These are phyloP conservation scores for Magnaporthiopsis incrustans DNA, from an alignment of 2,329 filamentous ascomycete species.

Conservation along the genomic window DNA sequence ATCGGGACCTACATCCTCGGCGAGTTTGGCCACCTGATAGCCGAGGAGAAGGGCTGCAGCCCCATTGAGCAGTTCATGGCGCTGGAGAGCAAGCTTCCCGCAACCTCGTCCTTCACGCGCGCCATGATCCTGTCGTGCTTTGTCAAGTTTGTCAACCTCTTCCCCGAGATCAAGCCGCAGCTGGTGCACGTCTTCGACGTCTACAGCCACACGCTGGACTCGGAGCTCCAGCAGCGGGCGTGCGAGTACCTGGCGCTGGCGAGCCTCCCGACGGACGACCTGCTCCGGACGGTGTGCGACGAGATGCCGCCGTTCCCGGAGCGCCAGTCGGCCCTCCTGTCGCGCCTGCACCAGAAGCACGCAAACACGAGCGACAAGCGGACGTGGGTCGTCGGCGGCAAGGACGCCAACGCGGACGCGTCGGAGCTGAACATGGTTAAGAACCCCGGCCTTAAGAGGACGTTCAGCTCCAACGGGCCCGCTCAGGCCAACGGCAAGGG, in stretches of 20 bases:
- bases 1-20: conserved; percentile 94
- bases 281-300: conserved; percentile 88
- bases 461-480: conserved; percentile 58
- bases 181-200: conserved; percentile 82
- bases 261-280: conserved; percentile 78
- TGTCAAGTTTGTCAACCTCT: conserved; percentile 95
- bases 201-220: conserved; percentile 91
- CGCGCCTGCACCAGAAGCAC: conserved; percentile 89
- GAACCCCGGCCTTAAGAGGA: conserved; percentile 74
- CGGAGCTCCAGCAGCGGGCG: conserved; percentile 90
- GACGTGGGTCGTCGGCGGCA: conserved; percentile 96
- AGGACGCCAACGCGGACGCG: conserved; percentile 80
- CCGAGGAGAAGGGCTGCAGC: conserved; percentile 84
- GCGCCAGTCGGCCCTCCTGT: conserved; percentile 82
- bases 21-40: conserved; percentile 94
- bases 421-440: conserved; percentile 75
- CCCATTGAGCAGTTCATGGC: conserved; percentile 97
- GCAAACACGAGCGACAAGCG: conserved; percentile 88
- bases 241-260: conserved; percentile 90
- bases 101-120: conserved; percentile 79
- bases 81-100: conserved; percentile 80
- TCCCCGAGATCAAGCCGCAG: conserved; percentile 96
- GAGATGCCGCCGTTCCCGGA: conserved; percentile 99
- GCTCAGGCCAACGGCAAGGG: conserved; percentile 34
- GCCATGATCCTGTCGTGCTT: conserved; percentile 94